Conservation (phyloP, 2,329 filamentous ascomycete genomes). For the Diaporthe citri region DNA sequence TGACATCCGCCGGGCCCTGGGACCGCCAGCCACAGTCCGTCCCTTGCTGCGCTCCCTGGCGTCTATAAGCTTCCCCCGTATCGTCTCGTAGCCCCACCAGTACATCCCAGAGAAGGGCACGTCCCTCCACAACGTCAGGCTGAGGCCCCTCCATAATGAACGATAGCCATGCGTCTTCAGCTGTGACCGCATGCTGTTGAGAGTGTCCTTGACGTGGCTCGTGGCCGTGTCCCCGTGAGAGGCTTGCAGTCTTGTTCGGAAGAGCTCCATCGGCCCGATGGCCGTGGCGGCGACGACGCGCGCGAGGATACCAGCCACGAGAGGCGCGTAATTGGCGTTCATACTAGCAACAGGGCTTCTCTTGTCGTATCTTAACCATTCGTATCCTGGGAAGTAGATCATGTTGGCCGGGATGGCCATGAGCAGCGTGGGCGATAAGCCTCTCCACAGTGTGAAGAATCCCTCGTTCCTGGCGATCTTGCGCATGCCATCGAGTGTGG, state of each 20-base stretch:
- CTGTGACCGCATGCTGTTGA: constrained; percentile 83
- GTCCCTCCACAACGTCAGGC: constrained; percentile 93
- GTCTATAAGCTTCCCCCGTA: constrained; percentile 79
- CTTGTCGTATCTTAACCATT: constrained; percentile 85
- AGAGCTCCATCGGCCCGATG: constrained; percentile 93
- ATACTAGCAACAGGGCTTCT: constrained; percentile 78
- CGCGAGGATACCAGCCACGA: constrained; percentile 83
- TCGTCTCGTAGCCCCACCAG: constrained; percentile 96
- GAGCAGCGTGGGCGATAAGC: constrained; percentile 90
- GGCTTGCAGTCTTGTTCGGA: constrained; percentile 92
- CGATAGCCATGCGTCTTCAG: constrained; percentile 80
- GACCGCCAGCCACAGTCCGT: constrained; percentile 54
- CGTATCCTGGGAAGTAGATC: constrained; percentile 98
- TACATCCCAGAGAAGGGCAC: constrained; percentile 97
- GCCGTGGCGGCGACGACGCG: constrained; percentile 84
- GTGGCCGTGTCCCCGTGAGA: constrained; percentile 69
- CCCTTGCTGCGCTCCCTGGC: constrained; percentile 68
- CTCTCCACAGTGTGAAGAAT: constrained; percentile 87
- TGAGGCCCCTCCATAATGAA: constrained; percentile 90
- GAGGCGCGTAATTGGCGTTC: constrained; percentile 80
- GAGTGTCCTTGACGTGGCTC: constrained; percentile 82
- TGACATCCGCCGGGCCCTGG: constrained; percentile 63
- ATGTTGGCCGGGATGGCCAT: constrained; percentile 98
- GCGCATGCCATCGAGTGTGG: constrained; percentile 89
- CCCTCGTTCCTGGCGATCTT: constrained; percentile 98